These are phyloP conservation scores for Echria macrotheca DNA, from an alignment of 495 filamentous ascomycete genomes.

Conservation along the genomic window DNA sequence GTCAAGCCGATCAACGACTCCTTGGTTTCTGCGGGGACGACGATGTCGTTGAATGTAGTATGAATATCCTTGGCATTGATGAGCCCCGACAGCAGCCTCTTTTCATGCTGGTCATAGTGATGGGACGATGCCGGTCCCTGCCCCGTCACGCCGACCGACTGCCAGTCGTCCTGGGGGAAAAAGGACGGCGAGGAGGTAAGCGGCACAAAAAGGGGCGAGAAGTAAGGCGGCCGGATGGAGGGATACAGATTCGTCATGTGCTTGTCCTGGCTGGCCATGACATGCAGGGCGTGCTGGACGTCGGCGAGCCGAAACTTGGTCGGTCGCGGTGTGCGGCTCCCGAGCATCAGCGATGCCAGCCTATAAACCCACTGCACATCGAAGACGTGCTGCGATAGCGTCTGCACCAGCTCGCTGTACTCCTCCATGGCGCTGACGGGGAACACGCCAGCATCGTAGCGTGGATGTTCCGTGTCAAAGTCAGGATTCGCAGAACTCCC, in stretches of 20 bases:
- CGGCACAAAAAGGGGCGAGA: constrained; percentile 20
- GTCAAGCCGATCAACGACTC: constrained; percentile 87
- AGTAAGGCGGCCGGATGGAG: constrained; percentile 23
- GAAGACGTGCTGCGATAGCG: constrained; percentile 18
- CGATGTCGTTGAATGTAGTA: constrained; percentile 80
- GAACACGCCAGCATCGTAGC: constrained; percentile 1
- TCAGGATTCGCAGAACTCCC: constrained; percentile 13
- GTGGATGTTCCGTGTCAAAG: constrained; percentile 13
- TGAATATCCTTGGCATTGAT: constrained; percentile 74
- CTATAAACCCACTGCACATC: constrained; percentile 32
- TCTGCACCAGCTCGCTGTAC: background rate
- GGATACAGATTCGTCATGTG: constrained; percentile 21
- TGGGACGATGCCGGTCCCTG: constrained; percentile 11
- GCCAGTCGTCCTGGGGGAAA: constrained; percentile 8
- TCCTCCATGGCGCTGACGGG: constrained; percentile 10
- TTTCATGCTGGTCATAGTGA: constrained; percentile 59
- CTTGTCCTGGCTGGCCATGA: constrained; percentile 21
- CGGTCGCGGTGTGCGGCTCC: constrained; percentile 11
- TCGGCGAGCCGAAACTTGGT: constrained; percentile 9
- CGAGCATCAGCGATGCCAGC: constrained; percentile 24
- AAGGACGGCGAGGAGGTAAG: background rate
- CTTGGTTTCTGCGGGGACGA: constrained; percentile 74
- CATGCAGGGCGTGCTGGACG: constrained; percentile 18
- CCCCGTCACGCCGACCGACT: background rate
- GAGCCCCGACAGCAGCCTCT: constrained; percentile 73